Base-by-base conservation (phyloP, 352 stramenopile species). In the Hyaloperonospora brassicae region DNA sequence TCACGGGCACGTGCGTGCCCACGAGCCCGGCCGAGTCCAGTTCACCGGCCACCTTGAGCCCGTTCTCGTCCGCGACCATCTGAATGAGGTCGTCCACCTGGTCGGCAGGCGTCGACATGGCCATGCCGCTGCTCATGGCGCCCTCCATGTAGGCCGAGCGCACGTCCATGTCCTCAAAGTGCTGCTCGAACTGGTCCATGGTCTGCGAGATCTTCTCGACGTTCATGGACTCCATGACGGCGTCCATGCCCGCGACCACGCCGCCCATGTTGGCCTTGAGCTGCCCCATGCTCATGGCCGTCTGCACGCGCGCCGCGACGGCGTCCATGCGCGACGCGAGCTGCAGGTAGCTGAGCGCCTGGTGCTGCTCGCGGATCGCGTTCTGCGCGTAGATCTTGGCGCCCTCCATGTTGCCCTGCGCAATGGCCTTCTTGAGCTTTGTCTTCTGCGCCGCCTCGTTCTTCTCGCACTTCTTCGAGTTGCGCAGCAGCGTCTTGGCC, bases 101-200 rank as follows among this genome's bases (percentile, higher is more conserved):
- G 62, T 98, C 93, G 22, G 93, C 92, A n/a, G 97, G 97, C 34
- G 95, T 98, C 14, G 87, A 87, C 50, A 95, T 89, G 27, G 94
- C 92, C 31, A 94, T 98, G 38, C 89, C 97, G 50, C 86, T 95
- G 81, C 89, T 96, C 89, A 99, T 99, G 50, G 96, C 88, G 48
- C 90, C 80, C 56, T 98, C 95, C 96, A 99, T 98, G 74, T 98
- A 99, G 35, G 90, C 93, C 7, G 93, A 83, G 41, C 96, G 95
- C 36, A 99, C 96, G 73, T 99, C 97, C 72, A 99, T 91, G 72
- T 98, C 93, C 65, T 99, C 96, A 78, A 98, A 99, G 74, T 99
- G 95, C 65, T 96, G 84, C 69, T 99, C 96, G 66, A 99, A 99
- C 70, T 98, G 92, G 59, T 99, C 95, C 95, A 98, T 98, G 4